phyloP scores from a whole-genome alignment of 768 basidiomycete genomes.

The Leccinum subgranulosum region DNA sequence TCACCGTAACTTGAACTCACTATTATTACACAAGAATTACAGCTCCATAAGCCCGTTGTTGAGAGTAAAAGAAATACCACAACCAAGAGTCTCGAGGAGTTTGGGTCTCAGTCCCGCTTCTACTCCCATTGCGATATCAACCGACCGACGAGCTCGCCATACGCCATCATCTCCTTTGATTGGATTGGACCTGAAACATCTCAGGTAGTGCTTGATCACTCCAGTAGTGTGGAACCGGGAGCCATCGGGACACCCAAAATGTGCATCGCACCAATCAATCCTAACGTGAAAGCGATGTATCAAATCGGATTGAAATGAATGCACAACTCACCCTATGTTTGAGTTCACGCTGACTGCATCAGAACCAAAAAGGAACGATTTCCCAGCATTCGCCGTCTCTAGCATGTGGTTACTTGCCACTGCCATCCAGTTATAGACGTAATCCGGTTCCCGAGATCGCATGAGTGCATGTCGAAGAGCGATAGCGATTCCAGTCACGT shows the following conservation, averaged over 20 bases:
- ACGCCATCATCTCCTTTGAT: slow-evolving; percentile 17
- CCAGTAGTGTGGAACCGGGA: slow-evolving; percentile 17
- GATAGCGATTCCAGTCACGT: slow-evolving; percentile 16
- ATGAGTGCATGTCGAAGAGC: slow-evolving; percentile 16
- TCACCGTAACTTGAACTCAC: not conserved
- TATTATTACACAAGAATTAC: not conserved
- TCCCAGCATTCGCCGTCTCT: slow-evolving; percentile 13
- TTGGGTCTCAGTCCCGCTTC: slow-evolving; percentile 17
- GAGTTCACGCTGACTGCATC: slow-evolving; percentile 20
- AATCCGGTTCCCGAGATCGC: slow-evolving; percentile 11
- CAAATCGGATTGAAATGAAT: not conserved
- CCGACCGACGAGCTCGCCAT: slow-evolving; percentile 15
- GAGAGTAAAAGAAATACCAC: slow-evolving; percentile 6
- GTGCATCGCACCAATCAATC: slow-evolving; percentile 21
- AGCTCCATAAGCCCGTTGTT: not conserved
- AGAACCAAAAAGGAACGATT: slow-evolving; percentile 12
- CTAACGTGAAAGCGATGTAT: not conserved
- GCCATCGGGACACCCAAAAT: slow-evolving; percentile 21
- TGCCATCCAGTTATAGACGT: slow-evolving; percentile 17
- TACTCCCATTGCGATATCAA: slow-evolving; percentile 24
- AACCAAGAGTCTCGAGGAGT: slow-evolving; percentile 14
- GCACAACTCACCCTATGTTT: slow-evolving; percentile 16
- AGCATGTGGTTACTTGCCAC: slow-evolving; percentile 21
- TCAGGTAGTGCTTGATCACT: slow-evolving; percentile 16
- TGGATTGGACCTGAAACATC: slow-evolving; percentile 26